Evolutionary conservation across 306 rosid genomes (phyloP).

Genomic region (Pyrus bretschneideri): DNA sequence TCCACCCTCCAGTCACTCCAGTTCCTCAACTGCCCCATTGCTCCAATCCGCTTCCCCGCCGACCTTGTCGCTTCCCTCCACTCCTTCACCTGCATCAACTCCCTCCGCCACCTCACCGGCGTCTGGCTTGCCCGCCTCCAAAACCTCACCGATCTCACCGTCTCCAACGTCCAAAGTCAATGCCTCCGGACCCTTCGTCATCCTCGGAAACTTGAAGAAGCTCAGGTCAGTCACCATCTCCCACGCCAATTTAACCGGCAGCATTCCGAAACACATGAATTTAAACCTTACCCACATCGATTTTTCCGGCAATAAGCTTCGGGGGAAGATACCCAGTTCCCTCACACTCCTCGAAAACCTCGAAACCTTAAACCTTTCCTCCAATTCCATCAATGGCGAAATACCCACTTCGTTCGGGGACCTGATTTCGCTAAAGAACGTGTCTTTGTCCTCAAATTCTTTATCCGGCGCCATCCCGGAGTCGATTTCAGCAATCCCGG

Average conservation of each 20-base stretch:
- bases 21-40: slow-evolving; percentile 69
- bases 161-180: slow-evolving; percentile 40
- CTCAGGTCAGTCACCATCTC: slow-evolving; percentile 61
- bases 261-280: slow-evolving; percentile 48
- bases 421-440: slow-evolving; percentile 46
- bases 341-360: slow-evolving; percentile 56
- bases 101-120: slow-evolving; percentile 61
- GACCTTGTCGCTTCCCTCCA: slow-evolving; percentile 62
- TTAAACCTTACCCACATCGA: slow-evolving; percentile 67
- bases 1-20: slow-evolving; percentile 57
- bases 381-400: slow-evolving; percentile 26
- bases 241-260: slow-evolving; percentile 66
- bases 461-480: slow-evolving; percentile 69
- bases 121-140: slow-evolving; percentile 70
- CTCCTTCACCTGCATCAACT: slow-evolving; percentile 55
- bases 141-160: slow-evolving; percentile 71
- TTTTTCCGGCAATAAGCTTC: slow-evolving; percentile 58
- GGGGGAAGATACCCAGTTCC: slow-evolving; percentile 56
- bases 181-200: slow-evolving; percentile 66
- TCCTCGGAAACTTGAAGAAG: slow-evolving; percentile 60
- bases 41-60: slow-evolving; percentile 73
- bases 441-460: slow-evolving; percentile 65
- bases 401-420: slow-evolving; percentile 70
- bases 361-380: slow-evolving; percentile 55
- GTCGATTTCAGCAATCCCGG: slow-evolving; percentile 55